These are phyloP conservation scores for Aspergillus jensenii DNA, from an alignment of 2,329 filamentous ascomycete species.

Conservation along the genomic window DNA sequence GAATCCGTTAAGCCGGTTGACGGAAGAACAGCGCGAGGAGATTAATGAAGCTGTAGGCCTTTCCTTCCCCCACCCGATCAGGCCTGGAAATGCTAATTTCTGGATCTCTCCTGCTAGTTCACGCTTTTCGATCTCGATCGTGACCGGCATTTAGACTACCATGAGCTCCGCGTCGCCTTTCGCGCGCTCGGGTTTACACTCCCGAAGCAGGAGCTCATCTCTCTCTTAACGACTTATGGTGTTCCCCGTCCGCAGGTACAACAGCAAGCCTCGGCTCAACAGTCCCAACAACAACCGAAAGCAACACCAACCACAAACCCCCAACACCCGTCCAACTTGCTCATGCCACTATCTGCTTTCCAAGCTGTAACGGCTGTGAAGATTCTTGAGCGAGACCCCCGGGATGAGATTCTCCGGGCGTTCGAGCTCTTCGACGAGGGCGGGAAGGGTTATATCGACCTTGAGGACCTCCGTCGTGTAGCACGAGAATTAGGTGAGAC, in stretches of 20 bases:
- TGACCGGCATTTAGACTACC: constrained; percentile 91
- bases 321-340: constrained; percentile 63
- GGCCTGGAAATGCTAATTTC: background rate
- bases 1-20: constrained; percentile 59
- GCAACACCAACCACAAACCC: constrained; percentile 44
- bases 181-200: constrained; percentile 94
- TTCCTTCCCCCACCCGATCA: background rate
- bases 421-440: constrained; percentile 93
- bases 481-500: constrained; percentile 85
- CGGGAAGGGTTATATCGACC: constrained; percentile 83
- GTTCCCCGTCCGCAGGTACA: constrained; percentile 62
- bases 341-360: constrained; percentile 71
- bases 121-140: constrained; percentile 96
- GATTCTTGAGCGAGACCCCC: constrained; percentile 78
- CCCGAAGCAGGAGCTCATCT: constrained; percentile 79
- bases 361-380: constrained; percentile 75
- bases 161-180: constrained; percentile 95
- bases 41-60: constrained; percentile 83
- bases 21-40: constrained; percentile 88
- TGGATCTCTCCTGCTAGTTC: constrained; percentile 58
- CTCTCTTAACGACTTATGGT: constrained; percentile 78
- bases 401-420: constrained; percentile 86
- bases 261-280: constrained; percentile 33
- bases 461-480: constrained; percentile 83
- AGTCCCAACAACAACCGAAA: constrained; percentile 43